Evolutionary conservation across 768 basidiomycete genomes (phyloP).

Genomic region (Melanogaster broomeanus): DNA sequence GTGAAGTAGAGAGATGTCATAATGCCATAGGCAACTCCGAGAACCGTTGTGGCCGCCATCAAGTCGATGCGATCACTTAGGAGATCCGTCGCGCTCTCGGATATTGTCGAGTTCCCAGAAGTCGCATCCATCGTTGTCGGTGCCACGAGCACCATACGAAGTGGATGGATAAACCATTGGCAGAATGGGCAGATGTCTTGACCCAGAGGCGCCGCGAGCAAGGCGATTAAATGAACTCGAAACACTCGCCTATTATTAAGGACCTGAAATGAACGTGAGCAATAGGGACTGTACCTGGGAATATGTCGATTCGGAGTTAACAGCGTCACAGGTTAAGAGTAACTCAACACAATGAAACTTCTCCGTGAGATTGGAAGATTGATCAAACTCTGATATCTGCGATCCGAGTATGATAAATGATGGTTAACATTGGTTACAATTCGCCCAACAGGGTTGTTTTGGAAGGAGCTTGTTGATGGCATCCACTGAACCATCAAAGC

Average conservation of each 20-base stretch:
- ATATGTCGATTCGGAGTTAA: slow-evolving; percentile 17
- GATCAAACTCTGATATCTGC: slow-evolving; percentile 23
- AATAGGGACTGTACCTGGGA: slow-evolving; percentile 4
- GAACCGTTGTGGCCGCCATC: slow-evolving; percentile 25
- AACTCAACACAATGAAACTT: slow-evolving; percentile 1
- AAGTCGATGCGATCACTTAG: slow-evolving; percentile 25
- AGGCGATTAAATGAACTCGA: slow-evolving; percentile 12
- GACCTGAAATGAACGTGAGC: slow-evolving; percentile 27
- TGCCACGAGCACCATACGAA: slow-evolving; percentile 5
- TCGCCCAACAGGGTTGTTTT: no score
- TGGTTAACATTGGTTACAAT: background rate
- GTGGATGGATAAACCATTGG: slow-evolving; percentile 5
- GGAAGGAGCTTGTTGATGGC: background rate
- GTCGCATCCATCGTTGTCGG: slow-evolving; percentile 8
- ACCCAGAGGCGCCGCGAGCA: slow-evolving; percentile 9
- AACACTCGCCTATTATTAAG: slow-evolving; percentile 16
- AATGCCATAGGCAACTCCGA: slow-evolving; percentile 24
- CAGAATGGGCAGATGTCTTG: background rate
- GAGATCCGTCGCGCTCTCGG: slow-evolving; percentile 6
- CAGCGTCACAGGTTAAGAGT: background rate
- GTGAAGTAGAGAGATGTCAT: slow-evolving; percentile 20
- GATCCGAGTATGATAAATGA: slow-evolving; percentile 12
- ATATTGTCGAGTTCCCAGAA: slow-evolving; percentile 7
- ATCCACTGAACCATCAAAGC: background rate
- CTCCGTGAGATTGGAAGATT: slow-evolving; percentile 3